phyloP scores from a whole-genome alignment of 176 grass and related monocot genomes.

The bread wheat (Triticum aestivum) region IWGSC_CS_RefSeq_v2.1 NC_057801.1:169665548-169666047 shows the following conservation, averaged over 20 bases:
- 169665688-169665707: background rate
- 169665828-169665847: background rate
- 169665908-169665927: background rate
- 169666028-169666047: background rate
- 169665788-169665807: background rate
- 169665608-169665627: background rate
- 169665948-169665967: background rate
- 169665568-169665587: too few species aligned
- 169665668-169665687: background rate
- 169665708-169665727: background rate
- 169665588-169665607: too few species aligned
- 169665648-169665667: background rate
- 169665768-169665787: background rate
- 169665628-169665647: background rate
- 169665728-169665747: background rate
- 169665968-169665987: background rate
- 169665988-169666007: background rate
- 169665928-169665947: background rate
- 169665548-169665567: too few species aligned
- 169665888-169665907: background rate
- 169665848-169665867: background rate
- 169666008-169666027: background rate
- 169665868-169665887: background rate
- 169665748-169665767: constrained; percentile 14
- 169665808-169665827: background rate